These are phyloP conservation scores for Cladophialophora yegresii DNA, from an alignment of 2,329 filamentous ascomycete species.

Conservation along the genomic window DNA sequence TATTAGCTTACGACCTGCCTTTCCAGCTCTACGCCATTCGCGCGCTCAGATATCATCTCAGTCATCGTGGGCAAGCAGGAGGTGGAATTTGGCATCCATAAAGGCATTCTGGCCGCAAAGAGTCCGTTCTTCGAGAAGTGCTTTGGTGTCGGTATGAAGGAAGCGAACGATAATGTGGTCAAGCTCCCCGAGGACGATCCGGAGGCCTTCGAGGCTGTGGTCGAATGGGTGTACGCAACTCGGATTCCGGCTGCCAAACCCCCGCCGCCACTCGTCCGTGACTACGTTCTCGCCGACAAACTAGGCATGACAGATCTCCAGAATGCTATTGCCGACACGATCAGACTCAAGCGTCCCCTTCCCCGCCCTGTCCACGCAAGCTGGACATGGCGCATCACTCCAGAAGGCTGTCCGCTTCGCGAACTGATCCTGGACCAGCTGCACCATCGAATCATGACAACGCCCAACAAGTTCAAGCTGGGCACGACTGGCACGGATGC, in stretches of 20 bases:
- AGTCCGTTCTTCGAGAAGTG: slow-evolving; percentile 24
- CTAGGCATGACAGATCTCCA: slow-evolving; percentile 17
- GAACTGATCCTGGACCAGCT: background rate
- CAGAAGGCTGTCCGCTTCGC: background rate
- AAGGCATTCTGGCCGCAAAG: slow-evolving; percentile 12
- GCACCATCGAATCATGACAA: background rate
- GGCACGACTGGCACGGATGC: background rate
- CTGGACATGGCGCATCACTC: background rate
- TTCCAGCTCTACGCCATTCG: background rate
- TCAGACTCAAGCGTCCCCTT: background rate
- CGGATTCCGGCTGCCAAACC: background rate
- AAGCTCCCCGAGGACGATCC: slow-evolving; percentile 20
- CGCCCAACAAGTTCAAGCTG: background rate
- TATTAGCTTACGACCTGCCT: background rate
- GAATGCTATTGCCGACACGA: slow-evolving; percentile 10
- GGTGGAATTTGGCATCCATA: slow-evolving; percentile 13
- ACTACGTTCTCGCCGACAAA: slow-evolving; percentile 18
- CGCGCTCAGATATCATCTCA: slow-evolving; percentile 8
- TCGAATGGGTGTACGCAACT: slow-evolving; percentile 22
- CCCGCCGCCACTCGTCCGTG: background rate
- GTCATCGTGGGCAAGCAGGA: slow-evolving; percentile 22
- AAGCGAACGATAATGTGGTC: slow-evolving; percentile 12
- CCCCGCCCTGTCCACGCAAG: background rate
- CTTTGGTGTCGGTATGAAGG: slow-evolving; percentile 17
- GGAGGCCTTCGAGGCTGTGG: slow-evolving; percentile 11